These are phyloP conservation scores for Candida boleticola DNA, from an alignment of 805 yeast genomes.

Conservation along the genomic window DNA sequence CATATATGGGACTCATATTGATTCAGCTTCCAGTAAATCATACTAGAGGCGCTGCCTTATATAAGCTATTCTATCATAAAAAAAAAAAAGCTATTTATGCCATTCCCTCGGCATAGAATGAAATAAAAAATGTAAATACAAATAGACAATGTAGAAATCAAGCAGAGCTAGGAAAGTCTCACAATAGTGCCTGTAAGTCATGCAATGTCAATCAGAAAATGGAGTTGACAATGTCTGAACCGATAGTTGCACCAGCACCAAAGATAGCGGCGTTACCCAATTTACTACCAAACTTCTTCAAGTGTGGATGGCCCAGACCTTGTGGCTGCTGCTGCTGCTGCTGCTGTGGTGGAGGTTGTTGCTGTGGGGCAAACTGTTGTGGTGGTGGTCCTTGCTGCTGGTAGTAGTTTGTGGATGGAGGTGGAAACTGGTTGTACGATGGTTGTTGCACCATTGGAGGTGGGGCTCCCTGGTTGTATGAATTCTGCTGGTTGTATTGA, in stretches of 20 bases:
- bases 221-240: slow-evolving; percentile 75
- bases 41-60: too few species aligned
- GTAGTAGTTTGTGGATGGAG: slow-evolving; percentile 49
- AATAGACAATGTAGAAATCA: too few species aligned
- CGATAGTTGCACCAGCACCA: slow-evolving; percentile 96
- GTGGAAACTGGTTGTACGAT: slow-evolving; percentile 45
- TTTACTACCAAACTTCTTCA: slow-evolving; percentile 72
- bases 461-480: slow-evolving; percentile 21
- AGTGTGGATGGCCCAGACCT: slow-evolving; percentile 24
- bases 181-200: too few species aligned
- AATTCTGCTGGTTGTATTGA: slow-evolving; percentile 13
- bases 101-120: too few species aligned
- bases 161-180: too few species aligned
- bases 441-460: slow-evolving; percentile 25
- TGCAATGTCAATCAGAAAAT: too few species aligned
- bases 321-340: slow-evolving; percentile 21
- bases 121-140: too few species aligned
- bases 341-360: slow-evolving; percentile 22
- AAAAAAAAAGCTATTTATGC: too few species aligned
- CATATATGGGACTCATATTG: too few species aligned
- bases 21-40: too few species aligned
- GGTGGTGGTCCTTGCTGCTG: too few species aligned
- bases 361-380: slow-evolving; percentile 26
- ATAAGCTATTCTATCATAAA: too few species aligned
- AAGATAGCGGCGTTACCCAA: slow-evolving; percentile 91